These are phyloP conservation scores for Suillus placidus DNA, from an alignment of 768 basidiomycete genomes.

Conservation along the genomic window DNA sequence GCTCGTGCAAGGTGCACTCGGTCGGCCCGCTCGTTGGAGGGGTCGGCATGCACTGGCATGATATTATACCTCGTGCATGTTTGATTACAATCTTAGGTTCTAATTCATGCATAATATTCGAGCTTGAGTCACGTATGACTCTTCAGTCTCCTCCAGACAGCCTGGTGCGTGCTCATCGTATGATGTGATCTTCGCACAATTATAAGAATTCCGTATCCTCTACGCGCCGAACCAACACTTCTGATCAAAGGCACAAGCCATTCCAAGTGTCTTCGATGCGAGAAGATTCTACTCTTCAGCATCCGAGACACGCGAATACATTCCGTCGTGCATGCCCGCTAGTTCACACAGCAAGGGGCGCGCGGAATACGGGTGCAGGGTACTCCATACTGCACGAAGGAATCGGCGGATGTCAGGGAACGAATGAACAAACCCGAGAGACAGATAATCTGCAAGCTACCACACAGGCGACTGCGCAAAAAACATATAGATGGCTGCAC, in stretches of 20 bases:
- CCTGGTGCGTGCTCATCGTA: background rate
- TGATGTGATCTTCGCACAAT: background rate
- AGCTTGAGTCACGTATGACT: background rate
- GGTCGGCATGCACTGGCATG: background rate
- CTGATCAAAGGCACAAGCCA: background rate
- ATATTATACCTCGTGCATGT: constrained; percentile 5
- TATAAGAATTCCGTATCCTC: background rate
- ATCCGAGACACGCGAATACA: background rate
- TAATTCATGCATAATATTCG: background rate
- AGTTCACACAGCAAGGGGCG: background rate
- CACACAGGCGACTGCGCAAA: background rate
- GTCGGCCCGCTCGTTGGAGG: constrained; percentile 28
- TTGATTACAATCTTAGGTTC: background rate
- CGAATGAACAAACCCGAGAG: background rate
- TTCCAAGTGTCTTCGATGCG: background rate
- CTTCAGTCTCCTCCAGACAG: background rate
- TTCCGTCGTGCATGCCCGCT: background rate
- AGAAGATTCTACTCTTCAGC: background rate
- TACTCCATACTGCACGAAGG: background rate
- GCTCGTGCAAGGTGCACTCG: constrained; percentile 57
- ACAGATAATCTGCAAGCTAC: background rate
- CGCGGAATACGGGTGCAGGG: background rate
- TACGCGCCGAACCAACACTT: background rate
- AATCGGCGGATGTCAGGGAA: background rate
- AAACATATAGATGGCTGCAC: background rate